phyloP scores from a whole-genome alignment of 2,329 filamentous ascomycete genomes.

The Fusarium ramigenum region DNA sequence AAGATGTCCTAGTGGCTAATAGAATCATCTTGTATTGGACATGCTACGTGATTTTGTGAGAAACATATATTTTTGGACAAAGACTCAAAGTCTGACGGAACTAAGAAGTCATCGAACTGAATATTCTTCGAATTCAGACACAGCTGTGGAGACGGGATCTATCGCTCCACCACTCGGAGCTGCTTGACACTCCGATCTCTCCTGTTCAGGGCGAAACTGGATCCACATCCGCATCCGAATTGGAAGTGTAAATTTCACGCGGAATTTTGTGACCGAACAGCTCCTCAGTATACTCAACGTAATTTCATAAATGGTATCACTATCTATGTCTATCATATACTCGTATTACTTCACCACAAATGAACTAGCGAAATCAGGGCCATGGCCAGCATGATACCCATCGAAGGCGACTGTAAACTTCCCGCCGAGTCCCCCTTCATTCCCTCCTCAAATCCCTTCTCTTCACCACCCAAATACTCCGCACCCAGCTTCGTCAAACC shows the following conservation, averaged over 20 bases:
- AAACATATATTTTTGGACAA: not conserved
- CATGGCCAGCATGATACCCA: not conserved
- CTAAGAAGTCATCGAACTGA: accelerated
- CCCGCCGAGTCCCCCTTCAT: conserved; percentile 33
- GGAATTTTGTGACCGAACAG: accelerated
- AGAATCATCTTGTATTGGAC: not conserved
- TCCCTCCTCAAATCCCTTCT: conserved; percentile 50
- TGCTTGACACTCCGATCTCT: not conserved
- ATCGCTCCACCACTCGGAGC: not conserved
- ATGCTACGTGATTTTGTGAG: too few species aligned
- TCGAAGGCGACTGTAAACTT: not conserved
- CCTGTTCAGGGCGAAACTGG: accelerated
- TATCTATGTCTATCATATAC: conserved; percentile 2
- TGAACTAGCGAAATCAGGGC: not conserved
- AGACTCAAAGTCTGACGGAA: not conserved
- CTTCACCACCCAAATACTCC: conserved; percentile 51
- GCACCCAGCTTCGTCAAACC: conserved; percentile 52
- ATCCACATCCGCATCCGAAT: not conserved
- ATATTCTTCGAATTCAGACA: not conserved
- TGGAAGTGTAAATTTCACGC: accelerated
- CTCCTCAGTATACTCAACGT: not conserved
- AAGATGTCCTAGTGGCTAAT: accelerated
- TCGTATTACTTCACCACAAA: conserved; percentile 8
- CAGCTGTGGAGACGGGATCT: accelerated
- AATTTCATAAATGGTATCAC: conserved; percentile 14